Percentiles rank a stretch among this genome's conserved stretches.
Conservation (phyloP, 208 protist species). For the Balamuthia mandrillaris region DNA sequence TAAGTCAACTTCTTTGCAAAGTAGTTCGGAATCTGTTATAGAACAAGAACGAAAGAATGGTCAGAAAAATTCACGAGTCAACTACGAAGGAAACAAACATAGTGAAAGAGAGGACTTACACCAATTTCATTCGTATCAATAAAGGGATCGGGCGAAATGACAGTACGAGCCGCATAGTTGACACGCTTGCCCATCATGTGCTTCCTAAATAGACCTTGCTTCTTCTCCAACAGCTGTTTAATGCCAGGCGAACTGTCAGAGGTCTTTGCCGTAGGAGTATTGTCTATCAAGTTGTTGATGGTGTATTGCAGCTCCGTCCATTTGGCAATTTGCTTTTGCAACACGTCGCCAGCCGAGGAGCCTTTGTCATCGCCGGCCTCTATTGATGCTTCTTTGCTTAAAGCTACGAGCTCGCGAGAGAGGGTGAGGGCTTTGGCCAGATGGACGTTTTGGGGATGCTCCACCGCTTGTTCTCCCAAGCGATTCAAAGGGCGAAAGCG, state of each 20-base stretch:
- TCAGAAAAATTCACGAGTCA: not conserved
- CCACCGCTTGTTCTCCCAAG: conserved; percentile 55
- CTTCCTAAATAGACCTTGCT: conserved; percentile 98
- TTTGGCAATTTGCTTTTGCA: not conserved
- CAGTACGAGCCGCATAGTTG: conserved; percentile 96
- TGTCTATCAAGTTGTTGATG: conserved; percentile 70
- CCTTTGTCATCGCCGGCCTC: too few relatives aligned
- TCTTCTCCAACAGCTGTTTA: conserved; percentile 93
- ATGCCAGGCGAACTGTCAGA: conserved; percentile 68
- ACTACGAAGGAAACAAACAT: not conserved
- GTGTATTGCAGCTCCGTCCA: not conserved
- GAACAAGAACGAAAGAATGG: not conserved
- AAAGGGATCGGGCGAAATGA: conserved; percentile 98
- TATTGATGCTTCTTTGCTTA: not conserved
- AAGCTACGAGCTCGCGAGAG: not conserved
- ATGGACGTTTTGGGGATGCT: conserved; percentile 71
- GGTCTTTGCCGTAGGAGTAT: not conserved
- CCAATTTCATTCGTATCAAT: conserved; percentile 94
- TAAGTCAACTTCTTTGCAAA: conserved; percentile 92
- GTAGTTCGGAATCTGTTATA: conserved; percentile 62
- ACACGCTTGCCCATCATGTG: conserved; percentile 99
- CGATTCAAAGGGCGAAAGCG: conserved; percentile 69
- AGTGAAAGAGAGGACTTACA: conserved; percentile 1
- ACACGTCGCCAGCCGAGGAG: too few relatives aligned
- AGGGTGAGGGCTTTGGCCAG: conserved; percentile 58